A percentile compares a stretch with the other conserved stretches of the same genome.
phyloP scores from a whole-genome alignment of 495 filamentous ascomycete species.

The Corynascus novoguineensis region DNA sequence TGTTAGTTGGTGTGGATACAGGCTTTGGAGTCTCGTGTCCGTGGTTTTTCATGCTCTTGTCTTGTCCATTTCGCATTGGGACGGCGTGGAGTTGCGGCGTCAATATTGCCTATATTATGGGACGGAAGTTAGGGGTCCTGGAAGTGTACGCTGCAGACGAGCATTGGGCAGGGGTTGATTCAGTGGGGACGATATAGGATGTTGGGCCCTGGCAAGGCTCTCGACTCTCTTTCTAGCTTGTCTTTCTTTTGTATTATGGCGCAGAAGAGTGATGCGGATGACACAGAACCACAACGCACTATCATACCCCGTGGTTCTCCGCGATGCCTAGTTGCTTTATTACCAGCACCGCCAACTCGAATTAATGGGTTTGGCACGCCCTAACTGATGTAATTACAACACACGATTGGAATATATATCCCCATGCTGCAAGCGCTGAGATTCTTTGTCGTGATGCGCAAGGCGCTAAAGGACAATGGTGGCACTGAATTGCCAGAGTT shows the following conservation, averaged over 20 bases:
- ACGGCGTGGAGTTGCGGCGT: conserved; percentile 38
- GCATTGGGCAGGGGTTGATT: conserved; percentile 11
- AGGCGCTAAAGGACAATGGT: background rate
- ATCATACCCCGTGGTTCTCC: conserved; percentile 11
- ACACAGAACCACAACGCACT: background rate
- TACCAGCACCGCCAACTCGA: background rate
- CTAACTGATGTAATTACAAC: conserved; percentile 29
- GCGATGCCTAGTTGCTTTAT: conserved; percentile 5
- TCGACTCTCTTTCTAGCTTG: conserved; percentile 4
- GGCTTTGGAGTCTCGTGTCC: background rate
- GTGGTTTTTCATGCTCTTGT: conserved; percentile 24
- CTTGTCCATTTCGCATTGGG: conserved; percentile 33
- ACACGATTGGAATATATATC: conserved; percentile 3
- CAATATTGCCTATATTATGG: conserved; percentile 36
- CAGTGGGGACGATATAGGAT: background rate
- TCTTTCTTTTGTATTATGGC: conserved; percentile 25
- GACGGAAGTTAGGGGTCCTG: conserved; percentile 5
- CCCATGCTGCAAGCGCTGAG: background rate
- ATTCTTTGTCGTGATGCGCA: background rate
- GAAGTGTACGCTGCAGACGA: conserved; percentile 18
- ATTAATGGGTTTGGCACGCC: background rate
- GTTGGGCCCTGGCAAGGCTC: background rate
- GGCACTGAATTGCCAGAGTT: background rate
- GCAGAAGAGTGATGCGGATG: conserved; percentile 8
- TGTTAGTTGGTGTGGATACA: background rate